Base-by-base conservation (phyloP, 2,329 filamentous ascomycete genomes). In the Cladosporium sphaerospermum region DNA sequence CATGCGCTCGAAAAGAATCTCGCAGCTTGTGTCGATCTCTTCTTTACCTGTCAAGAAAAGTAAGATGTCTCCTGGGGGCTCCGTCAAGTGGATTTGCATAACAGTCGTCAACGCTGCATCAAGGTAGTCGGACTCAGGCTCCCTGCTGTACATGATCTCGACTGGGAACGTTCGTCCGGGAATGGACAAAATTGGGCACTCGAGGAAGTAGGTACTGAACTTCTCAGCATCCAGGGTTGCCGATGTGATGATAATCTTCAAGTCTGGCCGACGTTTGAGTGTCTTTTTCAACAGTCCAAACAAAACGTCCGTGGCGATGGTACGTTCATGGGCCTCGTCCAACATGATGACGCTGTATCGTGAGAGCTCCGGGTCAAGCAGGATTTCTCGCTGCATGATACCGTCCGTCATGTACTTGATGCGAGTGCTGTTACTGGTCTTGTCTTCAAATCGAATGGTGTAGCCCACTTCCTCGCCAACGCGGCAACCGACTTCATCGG, bases 361-460 rank as follows among this genome's bases (percentile, higher is more conserved):
- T 65, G 81, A 87, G 60, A 99, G 74, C 62, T 96, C 87, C 0
- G 91, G 88, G 67, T 99, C 93, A 61, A 96, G 80, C 48, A 99
- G 78, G 67, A 96, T 90, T 73, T 99, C 93, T 75, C 93, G 82
- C 73, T 96, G 85, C 68, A 99, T 81, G 88, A 97, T 97, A 71
- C 93, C 93, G 64, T 99, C 93, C 13, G 93, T 99, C 92, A 99
- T 96, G 74, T 99, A 99, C 75, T 99, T 99, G 75, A 99, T 96
- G 66, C 85, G 89, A 1, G 93, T 99, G 14, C 85, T 80, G 2
- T 89, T 83, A 59, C 85, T 88, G 0, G 92, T 96, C 67, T 85
- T 88, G 72, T 99, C 93, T 66, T 99, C 93, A 67, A 99, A 99
- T 68, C 93, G 89, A 66, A 99, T 96, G 7, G 88, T 96, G 69